phyloP scores from a whole-genome alignment of 1,284 basidiomycete genomes.

The Entoloma clypeatum region DNA sequence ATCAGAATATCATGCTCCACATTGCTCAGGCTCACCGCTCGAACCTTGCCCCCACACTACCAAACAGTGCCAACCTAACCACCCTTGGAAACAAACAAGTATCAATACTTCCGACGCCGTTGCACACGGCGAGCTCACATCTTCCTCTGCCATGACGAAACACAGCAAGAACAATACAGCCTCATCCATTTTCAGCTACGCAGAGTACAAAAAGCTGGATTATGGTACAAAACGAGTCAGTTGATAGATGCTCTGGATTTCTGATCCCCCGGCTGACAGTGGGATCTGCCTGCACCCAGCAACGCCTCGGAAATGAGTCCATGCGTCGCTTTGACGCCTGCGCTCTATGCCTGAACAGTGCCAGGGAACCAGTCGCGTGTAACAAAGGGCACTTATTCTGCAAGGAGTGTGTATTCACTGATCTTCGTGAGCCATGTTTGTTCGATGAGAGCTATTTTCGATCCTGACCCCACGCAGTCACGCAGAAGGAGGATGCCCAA shows the following conservation, averaged over 20 bases:
- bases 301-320: conserved; percentile 86
- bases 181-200: conserved; percentile 82
- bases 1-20: no score
- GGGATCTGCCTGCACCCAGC: conserved; percentile 35
- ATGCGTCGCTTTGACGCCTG: conserved; percentile 89
- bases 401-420: conserved; percentile 81
- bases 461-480: conserved; percentile 43
- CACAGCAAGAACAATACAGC: conserved; percentile 89
- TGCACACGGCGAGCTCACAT: not conserved
- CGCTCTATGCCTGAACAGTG: conserved; percentile 77
- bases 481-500: conserved; percentile 90
- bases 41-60: no score
- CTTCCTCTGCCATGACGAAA: conserved; percentile 63
- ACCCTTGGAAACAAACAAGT: no score
- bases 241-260: conserved; percentile 13
- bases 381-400: conserved; percentile 86
- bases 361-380: conserved; percentile 79
- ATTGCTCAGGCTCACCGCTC: no score
- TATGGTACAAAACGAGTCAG: conserved; percentile 76
- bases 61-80: no score
- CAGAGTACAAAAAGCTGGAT: conserved; percentile 78
- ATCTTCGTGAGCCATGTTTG: conserved; percentile 53
- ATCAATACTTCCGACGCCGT: conserved; percentile 8
- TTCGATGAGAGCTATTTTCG: not conserved
- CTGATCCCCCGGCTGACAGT: not conserved